phyloP scores from a whole-genome alignment of 169 alveolate genomes.

The Neospora caninum region DNA sequence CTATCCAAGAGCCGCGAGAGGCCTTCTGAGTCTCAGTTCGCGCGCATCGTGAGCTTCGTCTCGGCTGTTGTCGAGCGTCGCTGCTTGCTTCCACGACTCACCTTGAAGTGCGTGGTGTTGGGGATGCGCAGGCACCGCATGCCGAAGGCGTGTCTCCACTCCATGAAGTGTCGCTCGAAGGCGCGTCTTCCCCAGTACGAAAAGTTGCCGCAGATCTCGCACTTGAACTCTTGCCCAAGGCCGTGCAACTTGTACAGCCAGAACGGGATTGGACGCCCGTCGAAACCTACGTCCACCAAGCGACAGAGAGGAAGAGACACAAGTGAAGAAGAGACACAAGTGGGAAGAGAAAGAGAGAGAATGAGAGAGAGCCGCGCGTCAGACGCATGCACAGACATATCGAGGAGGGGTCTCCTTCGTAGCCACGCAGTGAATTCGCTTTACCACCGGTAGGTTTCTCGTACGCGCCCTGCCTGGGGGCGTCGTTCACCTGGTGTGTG shows the following conservation, averaged over 20 bases:
- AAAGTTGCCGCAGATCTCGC: slow-evolving; percentile 99
- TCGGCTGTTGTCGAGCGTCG: too few species aligned
- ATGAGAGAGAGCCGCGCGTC: not conserved
- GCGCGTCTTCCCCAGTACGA: slow-evolving; percentile 99
- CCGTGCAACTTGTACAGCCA: slow-evolving; percentile 99
- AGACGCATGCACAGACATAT: not conserved
- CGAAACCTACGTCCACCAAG: slow-evolving; percentile 88
- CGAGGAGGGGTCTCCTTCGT: too few species aligned
- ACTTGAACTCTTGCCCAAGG: slow-evolving; percentile 96
- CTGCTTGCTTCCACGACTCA: slow-evolving; percentile 39
- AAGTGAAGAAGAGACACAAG: not conserved
- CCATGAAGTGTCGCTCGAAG: slow-evolving; percentile 98
- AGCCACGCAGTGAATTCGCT: too few species aligned
- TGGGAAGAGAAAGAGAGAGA: not conserved
- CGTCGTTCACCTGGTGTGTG: too few species aligned
- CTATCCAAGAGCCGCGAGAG: too few species aligned
- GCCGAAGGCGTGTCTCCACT: slow-evolving; percentile 99
- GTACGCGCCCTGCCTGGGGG: too few species aligned
- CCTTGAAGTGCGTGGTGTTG: slow-evolving; percentile 98
- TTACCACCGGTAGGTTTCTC: too few species aligned
- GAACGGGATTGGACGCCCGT: slow-evolving; percentile 99
- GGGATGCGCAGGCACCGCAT: slow-evolving; percentile 99
- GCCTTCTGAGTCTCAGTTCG: too few species aligned
- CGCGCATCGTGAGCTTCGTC: too few species aligned
- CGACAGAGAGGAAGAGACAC: not conserved